These are phyloP conservation scores for Cicer bijugum DNA, from an alignment of 306 rosid species.

Conservation along the genomic window DNA sequence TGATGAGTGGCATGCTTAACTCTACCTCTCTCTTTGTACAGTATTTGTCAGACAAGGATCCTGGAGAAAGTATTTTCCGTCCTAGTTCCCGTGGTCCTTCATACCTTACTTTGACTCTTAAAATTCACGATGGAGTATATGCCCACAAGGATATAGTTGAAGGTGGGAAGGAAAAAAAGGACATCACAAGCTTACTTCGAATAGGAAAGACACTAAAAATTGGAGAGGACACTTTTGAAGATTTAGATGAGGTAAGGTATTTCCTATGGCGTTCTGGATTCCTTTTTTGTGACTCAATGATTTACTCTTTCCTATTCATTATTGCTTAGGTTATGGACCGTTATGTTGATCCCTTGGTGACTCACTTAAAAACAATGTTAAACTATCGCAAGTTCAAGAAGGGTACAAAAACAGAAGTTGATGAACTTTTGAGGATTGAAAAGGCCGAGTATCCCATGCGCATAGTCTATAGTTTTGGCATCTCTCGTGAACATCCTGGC, in stretches of 20 bases:
- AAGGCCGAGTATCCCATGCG: constrained; percentile 82
- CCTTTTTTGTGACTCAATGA: constrained; percentile 21
- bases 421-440: constrained; percentile 81
- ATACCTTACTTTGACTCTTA: constrained; percentile 84
- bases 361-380: constrained; percentile 81
- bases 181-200: constrained; percentile 91
- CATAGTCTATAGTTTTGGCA: constrained; percentile 90
- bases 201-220: constrained; percentile 95
- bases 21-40: constrained; percentile 46
- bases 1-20: constrained; percentile 23
- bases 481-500: constrained; percentile 97
- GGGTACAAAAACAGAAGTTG: constrained; percentile 91
- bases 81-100: constrained; percentile 97
- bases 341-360: constrained; percentile 92
- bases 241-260: constrained; percentile 85
- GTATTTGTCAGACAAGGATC: constrained; percentile 93
- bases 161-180: constrained; percentile 98
- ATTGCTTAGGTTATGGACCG: constrained; percentile 90
- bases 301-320: constrained; percentile 16
- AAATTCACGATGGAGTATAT: constrained; percentile 91
- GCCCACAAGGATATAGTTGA: constrained; percentile 96
- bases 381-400: constrained; percentile 84
- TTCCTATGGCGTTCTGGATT: background rate
- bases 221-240: constrained; percentile 99
- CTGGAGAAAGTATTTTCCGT: constrained; percentile 94